These are phyloP conservation scores for Blastocystis sp. DNA, from an alignment of 352 stramenopile species.

Conservation along the genomic window DNA sequence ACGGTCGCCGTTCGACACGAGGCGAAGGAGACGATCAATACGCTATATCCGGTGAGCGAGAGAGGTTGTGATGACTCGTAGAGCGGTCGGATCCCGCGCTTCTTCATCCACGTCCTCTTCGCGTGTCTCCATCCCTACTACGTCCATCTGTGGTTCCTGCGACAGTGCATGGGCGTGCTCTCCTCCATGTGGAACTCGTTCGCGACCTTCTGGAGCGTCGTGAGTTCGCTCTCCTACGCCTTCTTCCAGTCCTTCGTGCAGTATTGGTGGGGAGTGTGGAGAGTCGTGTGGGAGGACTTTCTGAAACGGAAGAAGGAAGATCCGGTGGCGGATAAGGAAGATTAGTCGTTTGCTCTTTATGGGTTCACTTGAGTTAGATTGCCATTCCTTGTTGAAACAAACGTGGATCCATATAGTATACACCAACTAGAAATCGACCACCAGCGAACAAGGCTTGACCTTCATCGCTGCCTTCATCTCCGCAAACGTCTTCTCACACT, in stretches of 20 bases:
- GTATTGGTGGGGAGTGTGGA: neutral
- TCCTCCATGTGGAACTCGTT: neutral
- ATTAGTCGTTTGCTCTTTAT: neutral
- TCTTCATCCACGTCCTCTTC: conserved; percentile 42
- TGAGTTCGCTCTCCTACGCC: neutral
- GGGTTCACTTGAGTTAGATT: neutral
- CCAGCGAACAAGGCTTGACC: neutral
- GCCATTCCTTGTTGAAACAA: neutral
- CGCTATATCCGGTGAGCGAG: neutral
- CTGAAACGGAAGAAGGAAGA: neutral
- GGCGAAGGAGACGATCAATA: neutral
- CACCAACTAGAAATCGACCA: neutral
- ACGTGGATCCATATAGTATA: neutral
- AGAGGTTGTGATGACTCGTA: neutral
- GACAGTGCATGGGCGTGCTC: neutral
- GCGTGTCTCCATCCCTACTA: conserved; percentile 17
- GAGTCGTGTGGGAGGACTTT: neutral
- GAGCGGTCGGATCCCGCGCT: neutral
- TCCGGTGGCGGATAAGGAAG: neutral
- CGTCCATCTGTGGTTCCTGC: neutral
- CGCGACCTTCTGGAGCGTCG: neutral
- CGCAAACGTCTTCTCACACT: neutral
- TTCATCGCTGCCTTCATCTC: neutral
- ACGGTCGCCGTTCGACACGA: neutral
- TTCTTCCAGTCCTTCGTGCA: neutral